Base-by-base conservation (phyloP, 2,329 filamentous ascomycete species). In the Colletotrichum filicis region DNA sequence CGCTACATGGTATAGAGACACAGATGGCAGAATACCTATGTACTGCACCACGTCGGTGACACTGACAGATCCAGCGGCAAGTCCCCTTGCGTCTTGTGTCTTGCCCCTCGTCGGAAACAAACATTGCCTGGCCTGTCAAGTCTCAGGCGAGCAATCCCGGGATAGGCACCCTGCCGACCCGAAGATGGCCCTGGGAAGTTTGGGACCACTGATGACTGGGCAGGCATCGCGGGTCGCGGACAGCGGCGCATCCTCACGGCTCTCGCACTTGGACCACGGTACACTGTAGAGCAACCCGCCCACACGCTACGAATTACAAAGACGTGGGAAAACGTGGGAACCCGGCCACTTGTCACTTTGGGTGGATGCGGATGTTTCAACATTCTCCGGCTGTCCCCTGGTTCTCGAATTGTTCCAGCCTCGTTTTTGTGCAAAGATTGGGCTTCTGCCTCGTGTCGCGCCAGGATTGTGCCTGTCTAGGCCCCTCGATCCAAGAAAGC, bases 301-400 rank as follows among this genome's bases (percentile, higher is more conserved):
- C 26, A 56, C 26, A 56, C 53, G 53, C 53, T 56, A 24, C 53
- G 22, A 14, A 56, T 56, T 56, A 16, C 53, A 42, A 19, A 57
- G 56, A 55, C 52, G 61, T n/a, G 56, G 32, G 57, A 72, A 69
- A 72, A 72, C 70, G 70, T 72, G 66, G 70, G 52, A 73, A 30
- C 70, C 70, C 42, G 70, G 70, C 55, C 55, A 58, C 42, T 60
- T 73, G 59, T 60, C 66, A 60, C 60, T 55, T 73, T 46, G 55
- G 46, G 55, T 64, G 55, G 59, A 32, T 65, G 70, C 66, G 46
- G 26, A 52, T 65, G 70, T 73, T 73, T 70, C 70, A 70, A 65
- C 60, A 14, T 52, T 57, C 66, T 66, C 66, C 70, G 24, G 66
- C 32, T 57, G 53, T 70, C 57, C 60, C 66, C 55, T 65, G 68